Conservation (phyloP, 1,284 basidiomycete species). For the Sanguinoderma infundibulare region DNA sequence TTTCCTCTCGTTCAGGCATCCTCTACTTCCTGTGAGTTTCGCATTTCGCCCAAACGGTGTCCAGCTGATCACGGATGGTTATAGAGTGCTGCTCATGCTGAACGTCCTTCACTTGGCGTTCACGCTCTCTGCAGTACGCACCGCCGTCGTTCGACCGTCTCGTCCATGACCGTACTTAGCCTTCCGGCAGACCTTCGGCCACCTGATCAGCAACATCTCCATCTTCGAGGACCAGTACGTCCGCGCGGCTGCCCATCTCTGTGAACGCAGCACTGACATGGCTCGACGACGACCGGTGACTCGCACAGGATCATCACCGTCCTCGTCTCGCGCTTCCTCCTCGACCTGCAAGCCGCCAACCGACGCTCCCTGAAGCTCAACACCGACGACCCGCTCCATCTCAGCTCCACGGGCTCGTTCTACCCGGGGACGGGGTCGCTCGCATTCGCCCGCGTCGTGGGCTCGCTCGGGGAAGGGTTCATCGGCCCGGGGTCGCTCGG, state of each 20-base stretch:
- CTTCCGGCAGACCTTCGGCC: neutral
- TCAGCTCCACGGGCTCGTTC: neutral
- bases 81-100: neutral
- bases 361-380: neutral
- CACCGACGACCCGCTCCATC: neutral
- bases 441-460: constrained; percentile 1
- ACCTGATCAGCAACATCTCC: neutral
- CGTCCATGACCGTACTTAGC: neutral
- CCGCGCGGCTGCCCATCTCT: neutral
- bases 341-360: constrained; percentile 13
- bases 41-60: neutral
- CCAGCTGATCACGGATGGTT: neutral
- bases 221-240: neutral
- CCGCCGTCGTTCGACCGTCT: no score
- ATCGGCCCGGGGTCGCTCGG: neutral
- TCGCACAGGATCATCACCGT: constrained; percentile 7
- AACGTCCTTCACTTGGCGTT: constrained; percentile 5
- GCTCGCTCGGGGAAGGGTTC: constrained; percentile 3
- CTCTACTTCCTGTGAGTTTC: constrained; percentile 5
- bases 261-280: neutral
- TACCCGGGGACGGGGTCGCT: neutral
- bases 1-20: neutral
- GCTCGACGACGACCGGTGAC: neutral
- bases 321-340: constrained; percentile 15
- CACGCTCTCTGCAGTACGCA: neutral